Evolutionary conservation across 495 filamentous ascomycete species (phyloP), one percentile per base, ranked within the genome.

Genomic region (Podospora australis): DNA sequence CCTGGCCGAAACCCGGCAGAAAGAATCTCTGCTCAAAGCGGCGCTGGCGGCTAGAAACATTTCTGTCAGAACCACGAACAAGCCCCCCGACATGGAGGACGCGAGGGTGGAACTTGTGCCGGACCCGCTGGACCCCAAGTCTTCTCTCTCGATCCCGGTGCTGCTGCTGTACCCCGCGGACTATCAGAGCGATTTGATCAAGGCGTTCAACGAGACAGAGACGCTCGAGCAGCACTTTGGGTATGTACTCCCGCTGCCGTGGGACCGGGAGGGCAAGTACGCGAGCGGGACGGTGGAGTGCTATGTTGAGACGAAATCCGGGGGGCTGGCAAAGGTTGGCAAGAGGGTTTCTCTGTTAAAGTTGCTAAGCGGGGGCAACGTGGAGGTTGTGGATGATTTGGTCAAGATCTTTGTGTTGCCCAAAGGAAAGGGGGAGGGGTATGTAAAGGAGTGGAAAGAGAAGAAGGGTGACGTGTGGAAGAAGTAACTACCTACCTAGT

Each of bases 301-400:
- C 54, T 98, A 84, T 61, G 86, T 90, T 75, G 87, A 96, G 70
- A 97, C 88, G 1, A 59, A 70, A 13, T 69, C 72, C 0, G 89
- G 90, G 0, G 94, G 92, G 9, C 56, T 98, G 55, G 75, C 91
- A 48, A 96, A 94, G 67, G 82, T 87, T 0, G 91, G 92, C n/a
- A 88, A 83, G 77, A 94, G 90, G 61, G 67, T 88, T 45, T 70
- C 80, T 17, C 60, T 96, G 51, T 58, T 87, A 51, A 84, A 89
- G 70, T 76, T 87, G 44, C 66, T 97, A 49, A 70, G 71, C n/a
- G 68, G 74, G 11, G 83, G 86, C n/a, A 90, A 87, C 54, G 78
- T 90, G 4, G 88, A 92, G 67, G 74, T 97, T 21, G 78, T 94
- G 38, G 92, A 98, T 73, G 86, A 87, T 40, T 59, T 96, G 53